Conservation (phyloP, 1,284 basidiomycete genomes). For the Pseudozyma thailandica region DNA sequence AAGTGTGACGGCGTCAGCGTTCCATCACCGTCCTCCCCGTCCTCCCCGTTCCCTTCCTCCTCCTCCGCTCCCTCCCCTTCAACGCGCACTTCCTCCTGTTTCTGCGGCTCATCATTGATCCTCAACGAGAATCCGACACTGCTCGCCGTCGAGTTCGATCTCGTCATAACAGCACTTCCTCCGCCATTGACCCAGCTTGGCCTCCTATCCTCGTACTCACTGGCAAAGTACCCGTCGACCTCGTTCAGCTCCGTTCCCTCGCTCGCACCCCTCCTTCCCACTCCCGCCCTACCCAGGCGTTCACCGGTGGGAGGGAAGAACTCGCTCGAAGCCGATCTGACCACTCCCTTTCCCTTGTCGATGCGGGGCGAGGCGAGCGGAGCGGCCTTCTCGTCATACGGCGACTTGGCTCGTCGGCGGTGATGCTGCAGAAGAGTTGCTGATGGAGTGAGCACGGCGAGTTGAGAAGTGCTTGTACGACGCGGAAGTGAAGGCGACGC, state of each 20-base stretch:
- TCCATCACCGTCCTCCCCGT: constrained; percentile 32
- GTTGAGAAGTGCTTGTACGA: constrained; percentile 3
- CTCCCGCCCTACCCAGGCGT: background rate
- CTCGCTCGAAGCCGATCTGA: constrained; percentile 30
- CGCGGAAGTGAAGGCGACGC: constrained; percentile 1
- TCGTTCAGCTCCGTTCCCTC: constrained; percentile 13
- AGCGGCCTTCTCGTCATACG: constrained; percentile 50
- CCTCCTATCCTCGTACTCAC: constrained; percentile 2
- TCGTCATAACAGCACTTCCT: constrained; percentile 17
- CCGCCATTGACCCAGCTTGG: constrained; percentile 1
- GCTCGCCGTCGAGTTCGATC: constrained; percentile 22
- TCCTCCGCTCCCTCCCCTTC: constrained; percentile 1
- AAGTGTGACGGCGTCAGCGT: constrained; percentile 27
- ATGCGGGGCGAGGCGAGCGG: constrained; percentile 42
- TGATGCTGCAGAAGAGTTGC: constrained; percentile 20
- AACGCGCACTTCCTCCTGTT: background rate
- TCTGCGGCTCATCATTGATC: constrained; percentile 33
- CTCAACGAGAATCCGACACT: constrained; percentile 26
- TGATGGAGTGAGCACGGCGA: constrained; percentile 24
- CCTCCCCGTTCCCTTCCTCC: constrained; percentile 1
- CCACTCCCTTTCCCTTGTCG: constrained; percentile 50
- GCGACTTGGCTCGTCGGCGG: constrained; percentile 34
- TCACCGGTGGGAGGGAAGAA: constrained; percentile 5
- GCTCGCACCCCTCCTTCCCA: constrained; percentile 6
- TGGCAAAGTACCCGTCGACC: constrained; percentile 35